Evolutionary conservation across 2,329 filamentous ascomycete genomes (phyloP).

Genomic region (Botrytis pseudocinerea): DNA sequence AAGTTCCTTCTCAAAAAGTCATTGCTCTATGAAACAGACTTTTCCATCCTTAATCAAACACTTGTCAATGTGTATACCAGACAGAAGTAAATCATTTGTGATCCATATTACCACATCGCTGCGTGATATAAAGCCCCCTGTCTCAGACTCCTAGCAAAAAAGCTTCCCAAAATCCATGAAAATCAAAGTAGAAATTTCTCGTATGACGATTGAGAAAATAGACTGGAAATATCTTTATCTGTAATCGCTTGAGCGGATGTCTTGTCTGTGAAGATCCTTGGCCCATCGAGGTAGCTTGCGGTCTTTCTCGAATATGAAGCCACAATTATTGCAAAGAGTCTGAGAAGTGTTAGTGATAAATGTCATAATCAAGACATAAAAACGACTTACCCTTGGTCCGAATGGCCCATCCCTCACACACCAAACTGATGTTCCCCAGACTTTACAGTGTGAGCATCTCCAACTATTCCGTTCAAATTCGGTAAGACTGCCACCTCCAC

Average conservation of each 20-base stretch:
- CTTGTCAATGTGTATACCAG: background rate
- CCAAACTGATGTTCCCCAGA: constrained; percentile 92
- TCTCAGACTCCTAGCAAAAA: constrained; percentile 20
- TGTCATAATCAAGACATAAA: background rate
- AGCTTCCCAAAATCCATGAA: constrained; percentile 23
- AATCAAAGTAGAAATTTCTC: constrained; percentile 27
- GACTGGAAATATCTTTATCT: constrained; percentile 32
- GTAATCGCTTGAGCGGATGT: constrained; percentile 38
- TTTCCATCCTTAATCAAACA: constrained; percentile 22
- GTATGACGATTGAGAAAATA: constrained; percentile 3
- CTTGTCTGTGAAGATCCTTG: constrained; percentile 61
- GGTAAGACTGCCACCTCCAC: constrained; percentile 58
- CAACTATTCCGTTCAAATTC: constrained; percentile 80
- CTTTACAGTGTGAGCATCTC: constrained; percentile 83
- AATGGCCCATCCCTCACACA: constrained; percentile 88
- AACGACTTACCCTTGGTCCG: constrained; percentile 71
- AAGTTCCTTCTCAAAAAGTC: constrained; percentile 3
- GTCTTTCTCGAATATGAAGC: constrained; percentile 83
- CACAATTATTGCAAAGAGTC: constrained; percentile 93
- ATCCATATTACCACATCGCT: constrained; percentile 25
- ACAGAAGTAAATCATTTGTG: constrained; percentile 21
- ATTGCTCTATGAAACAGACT: constrained; percentile 17
- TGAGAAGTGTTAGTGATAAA: constrained; percentile 32
- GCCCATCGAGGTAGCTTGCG: constrained; percentile 78
- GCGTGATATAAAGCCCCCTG: constrained; percentile 24